Base-by-base conservation (phyloP, 2,329 filamentous ascomycete genomes). In the Rhytidhysteron rufulum region DNA sequence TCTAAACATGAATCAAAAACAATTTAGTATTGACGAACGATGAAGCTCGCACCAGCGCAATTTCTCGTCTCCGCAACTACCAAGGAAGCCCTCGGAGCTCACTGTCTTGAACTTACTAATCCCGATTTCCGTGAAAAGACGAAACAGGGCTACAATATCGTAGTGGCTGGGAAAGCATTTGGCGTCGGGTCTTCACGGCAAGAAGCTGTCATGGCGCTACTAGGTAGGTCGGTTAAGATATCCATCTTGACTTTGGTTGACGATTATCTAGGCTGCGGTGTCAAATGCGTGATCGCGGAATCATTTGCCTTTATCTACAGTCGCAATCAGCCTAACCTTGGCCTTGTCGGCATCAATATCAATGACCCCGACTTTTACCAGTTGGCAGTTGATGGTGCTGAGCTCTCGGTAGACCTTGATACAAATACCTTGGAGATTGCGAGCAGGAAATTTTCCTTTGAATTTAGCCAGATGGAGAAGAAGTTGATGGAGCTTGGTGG, bases 261-360 rank as follows among this genome's bases (percentile, higher is more conserved):
- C n/a, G n/a, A n/a, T n/a, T n/a, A n/a, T n/a, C n/a, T 18, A 42
- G 36, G 37, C 8, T 39, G 29, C 15, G 43, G 49, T 6, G 59
- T 73, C 1, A 43, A 67, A 45, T 69, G 64, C 37, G 68, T 74
- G 1, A 71, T 74, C 39, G 70, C 69, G 1, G 51, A 60, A 34
- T 69, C 64, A 0, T 74, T 72, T 41, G 63, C 68, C 0, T 74
- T 73, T 50, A 74, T 74, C 42, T 73, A 69, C 40, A 57, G 57
- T 5, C 62, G 69, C 2, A 74, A 75, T 48, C 65, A 69, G 55
- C 67, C 71, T 0, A 70, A 58, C 25, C 50, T 74, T 0, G 71
- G 72, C 0, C 60, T 74, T 0, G 45, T 74, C 13, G 69, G 69
- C 0, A 69, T 74, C 34, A 57, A 53, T 2, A 61, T 75, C 10